Percentiles rank a stretch among this genome's conserved stretches.
Conservation (phyloP, 352 stramenopile species). For the Pythium periplocum region DNA sequence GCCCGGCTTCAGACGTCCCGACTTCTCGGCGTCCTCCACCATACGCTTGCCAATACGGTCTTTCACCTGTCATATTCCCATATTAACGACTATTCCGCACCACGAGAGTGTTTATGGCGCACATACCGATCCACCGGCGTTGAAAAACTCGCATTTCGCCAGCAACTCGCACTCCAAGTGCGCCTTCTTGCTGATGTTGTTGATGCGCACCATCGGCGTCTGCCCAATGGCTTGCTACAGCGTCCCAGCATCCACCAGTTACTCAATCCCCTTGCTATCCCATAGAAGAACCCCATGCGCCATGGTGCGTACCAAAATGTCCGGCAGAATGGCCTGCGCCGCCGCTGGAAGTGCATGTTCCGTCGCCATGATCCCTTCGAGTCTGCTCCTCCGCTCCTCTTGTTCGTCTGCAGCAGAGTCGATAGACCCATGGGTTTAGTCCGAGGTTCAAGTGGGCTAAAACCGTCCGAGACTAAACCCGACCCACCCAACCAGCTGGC, state of each 20-base stretch:
- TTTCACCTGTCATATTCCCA: constrained; percentile 54
- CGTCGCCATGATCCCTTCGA: constrained; percentile 8
- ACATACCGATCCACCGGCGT: constrained; percentile 80
- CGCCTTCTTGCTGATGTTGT: constrained; percentile 81
- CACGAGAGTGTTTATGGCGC: not conserved
- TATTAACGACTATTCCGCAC: not conserved
- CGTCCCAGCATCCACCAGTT: not conserved
- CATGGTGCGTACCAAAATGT: constrained; percentile 38
- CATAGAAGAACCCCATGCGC: not conserved
- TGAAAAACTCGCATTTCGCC: constrained; percentile 97
- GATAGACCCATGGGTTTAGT: not conserved
- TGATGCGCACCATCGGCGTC: constrained; percentile 92
- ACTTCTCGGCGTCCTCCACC: constrained; percentile 90
- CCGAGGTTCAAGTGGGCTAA: too few species aligned
- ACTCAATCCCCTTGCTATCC: not conserved
- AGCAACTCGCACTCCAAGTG: constrained; percentile 88
- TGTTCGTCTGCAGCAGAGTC: constrained; percentile 9
- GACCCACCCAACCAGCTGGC: too few species aligned
- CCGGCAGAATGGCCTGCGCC: constrained; percentile 47
- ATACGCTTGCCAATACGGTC: constrained; percentile 88
- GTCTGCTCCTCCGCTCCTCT: too few species aligned
- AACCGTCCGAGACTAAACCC: too few species aligned
- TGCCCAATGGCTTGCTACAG: constrained; percentile 75
- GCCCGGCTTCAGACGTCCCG: constrained; percentile 89
- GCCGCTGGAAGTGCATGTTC: constrained; percentile 23